Evolutionary conservation across 257 asterid genomes (phyloP), one percentile per base, ranked within the genome.

Genomic region (Oldenlandia corymbosa): DNA sequence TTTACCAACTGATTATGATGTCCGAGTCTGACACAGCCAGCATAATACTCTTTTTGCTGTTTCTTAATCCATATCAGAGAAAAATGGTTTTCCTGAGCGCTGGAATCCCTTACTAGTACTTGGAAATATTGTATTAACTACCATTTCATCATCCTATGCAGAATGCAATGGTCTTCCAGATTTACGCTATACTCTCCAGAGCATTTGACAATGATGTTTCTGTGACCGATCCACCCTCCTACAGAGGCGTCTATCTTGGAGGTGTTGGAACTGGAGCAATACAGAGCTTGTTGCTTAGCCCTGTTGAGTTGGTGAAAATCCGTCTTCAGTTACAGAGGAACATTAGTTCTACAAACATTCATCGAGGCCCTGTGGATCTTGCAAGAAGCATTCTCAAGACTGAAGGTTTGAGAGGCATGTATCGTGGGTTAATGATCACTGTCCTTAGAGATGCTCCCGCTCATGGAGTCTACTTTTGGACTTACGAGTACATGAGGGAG

Each of bases 141-240:
- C 7, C 4, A 51, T 32, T 73, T 70, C 70, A 60, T 59, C 45
- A 42, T 12, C 36, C 43, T 53, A n/a, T n/a, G 73, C 87, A 91
- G 98, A 91, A 88, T 67, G 94, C 96, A 7, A 65, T 86, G 64
- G 91, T 77, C 32, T 91, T 88, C 79, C 96, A 91, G 61, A 69
- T 78, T 1, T 84, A 81, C 18, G 96, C 96, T 0, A 32, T 36
- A 1, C 84, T 91, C 5, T 83, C 94, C 13, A 75, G 84, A 39
- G 77, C 76, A 37, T 65, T 84, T 5, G 88, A 83, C 77, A 54
- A 24, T 2, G 60, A 68, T 37, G 12, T 46, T 10, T 54, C 66
- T n/a, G 26, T 65, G 2, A 30, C 49, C 1, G 80, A 72, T 26
- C 96, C 90, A 5, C 83, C 96, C 0, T 88, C 96, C 4, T 88